phyloP scores from a whole-genome alignment of 106 monocot species.

The Agapanthus africanus region DNA sequence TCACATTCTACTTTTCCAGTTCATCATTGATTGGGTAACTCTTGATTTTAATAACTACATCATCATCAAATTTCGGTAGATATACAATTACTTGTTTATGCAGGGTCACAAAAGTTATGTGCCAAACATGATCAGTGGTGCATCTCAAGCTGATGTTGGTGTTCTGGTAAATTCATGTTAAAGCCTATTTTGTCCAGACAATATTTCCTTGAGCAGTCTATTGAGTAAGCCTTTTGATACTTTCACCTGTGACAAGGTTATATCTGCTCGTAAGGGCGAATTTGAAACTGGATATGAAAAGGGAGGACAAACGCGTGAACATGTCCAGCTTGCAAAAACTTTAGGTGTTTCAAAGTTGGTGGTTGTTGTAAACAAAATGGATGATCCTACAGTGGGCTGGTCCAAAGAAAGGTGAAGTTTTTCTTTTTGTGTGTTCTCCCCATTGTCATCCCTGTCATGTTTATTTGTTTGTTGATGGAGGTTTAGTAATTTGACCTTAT shows the following conservation, averaged over 20 bases:
- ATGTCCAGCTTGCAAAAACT: constrained; percentile 98
- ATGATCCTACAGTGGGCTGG: constrained; percentile 91
- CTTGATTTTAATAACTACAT: neutral
- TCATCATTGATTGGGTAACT: no score
- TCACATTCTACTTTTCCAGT: no score
- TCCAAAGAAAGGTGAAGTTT: constrained; percentile 71
- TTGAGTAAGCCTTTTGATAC: constrained; percentile 1
- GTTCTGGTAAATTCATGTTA: constrained; percentile 57
- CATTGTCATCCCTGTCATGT: neutral
- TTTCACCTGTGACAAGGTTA: constrained; percentile 82
- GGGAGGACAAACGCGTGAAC: constrained; percentile 92
- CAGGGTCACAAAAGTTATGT: constrained; percentile 99
- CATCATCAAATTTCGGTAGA: neutral
- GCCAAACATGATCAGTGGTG: constrained; percentile 99
- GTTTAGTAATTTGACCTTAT: neutral
- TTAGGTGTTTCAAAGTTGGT: constrained; percentile 90
- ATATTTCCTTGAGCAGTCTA: neutral
- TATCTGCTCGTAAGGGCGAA: constrained; percentile 98
- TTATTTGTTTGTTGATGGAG: neutral
- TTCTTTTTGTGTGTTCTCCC: neutral
- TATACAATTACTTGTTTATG: constrained; percentile 6
- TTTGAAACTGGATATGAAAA: constrained; percentile 99
- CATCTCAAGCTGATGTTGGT: constrained; percentile 98
- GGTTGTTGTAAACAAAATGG: constrained; percentile 97
- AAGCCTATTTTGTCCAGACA: neutral